Conservation (phyloP, 768 basidiomycete species). For the Tulasnella sp. region DNA sequence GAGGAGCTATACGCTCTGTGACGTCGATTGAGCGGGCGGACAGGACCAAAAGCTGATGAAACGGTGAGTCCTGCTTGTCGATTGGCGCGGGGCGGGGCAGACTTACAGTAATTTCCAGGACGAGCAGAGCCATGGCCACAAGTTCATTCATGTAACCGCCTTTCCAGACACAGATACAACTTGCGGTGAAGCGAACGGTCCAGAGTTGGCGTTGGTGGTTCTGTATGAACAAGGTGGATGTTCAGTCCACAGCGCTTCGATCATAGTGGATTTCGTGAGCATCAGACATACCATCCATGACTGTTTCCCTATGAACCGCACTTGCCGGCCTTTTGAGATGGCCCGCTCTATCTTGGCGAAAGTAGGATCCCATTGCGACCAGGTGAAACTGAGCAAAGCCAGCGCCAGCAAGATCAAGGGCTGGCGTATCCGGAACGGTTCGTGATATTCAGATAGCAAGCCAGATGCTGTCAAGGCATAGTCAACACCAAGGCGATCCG, state of each 20-base stretch:
- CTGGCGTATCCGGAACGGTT: conserved; percentile 26
- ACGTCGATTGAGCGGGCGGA: background rate
- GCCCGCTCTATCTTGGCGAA: conserved; percentile 41
- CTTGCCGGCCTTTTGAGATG: conserved; percentile 3
- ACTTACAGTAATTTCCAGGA: conserved; percentile 21
- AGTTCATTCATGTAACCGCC: background rate
- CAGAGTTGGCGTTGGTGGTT: conserved; percentile 1
- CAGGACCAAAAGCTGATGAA: background rate
- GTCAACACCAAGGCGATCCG: conserved; percentile 15
- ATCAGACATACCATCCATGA: conserved; percentile 21
- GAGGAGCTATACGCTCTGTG: background rate
- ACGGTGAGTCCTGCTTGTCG: background rate
- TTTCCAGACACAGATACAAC: background rate
- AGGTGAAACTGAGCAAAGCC: conserved; percentile 47
- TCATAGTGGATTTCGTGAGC: background rate
- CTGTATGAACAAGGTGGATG: background rate
- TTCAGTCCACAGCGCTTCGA: background rate
- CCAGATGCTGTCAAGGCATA: background rate
- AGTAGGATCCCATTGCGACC: conserved; percentile 82
- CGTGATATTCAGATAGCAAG: conserved; percentile 14
- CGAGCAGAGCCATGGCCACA: background rate
- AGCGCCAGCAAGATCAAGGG: conserved; percentile 23
- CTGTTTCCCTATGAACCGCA: conserved; percentile 16
- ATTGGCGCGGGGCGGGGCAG: background rate
- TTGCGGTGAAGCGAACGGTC: background rate